Base-by-base conservation (phyloP, 768 basidiomycete genomes). In the Suillus plorans region DNA sequence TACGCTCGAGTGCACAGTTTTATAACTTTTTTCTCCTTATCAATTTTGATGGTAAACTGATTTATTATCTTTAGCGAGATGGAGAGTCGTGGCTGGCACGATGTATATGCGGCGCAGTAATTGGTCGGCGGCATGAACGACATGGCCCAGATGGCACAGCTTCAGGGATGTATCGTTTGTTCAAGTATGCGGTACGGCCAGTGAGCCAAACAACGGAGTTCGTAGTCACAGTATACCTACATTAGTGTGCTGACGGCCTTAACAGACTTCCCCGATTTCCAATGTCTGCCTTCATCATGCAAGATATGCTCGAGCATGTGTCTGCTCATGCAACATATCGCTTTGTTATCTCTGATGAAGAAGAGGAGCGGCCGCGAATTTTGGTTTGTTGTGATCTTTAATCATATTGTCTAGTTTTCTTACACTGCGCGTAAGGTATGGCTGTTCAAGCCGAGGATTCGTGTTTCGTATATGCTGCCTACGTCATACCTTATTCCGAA, bases 311-410 rank as follows among this genome's bases (percentile, higher is more conserved):
- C 36, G 97, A 97, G 72, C 89, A 92, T 61, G 90, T 94, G 5
- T 89, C 91, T 62, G 94, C 96, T 2, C 96, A 98, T 73, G 95
- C 95, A 1, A 90, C 91, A 0, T 95, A 98, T 77, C 91, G 95
- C 12, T 98, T 99, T 71, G 84, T 95, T 41, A 78, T 99, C 39
- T 80, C 86, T 18, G 96, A 97, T 65, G 95, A 96, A 68, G 94
- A 97, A 71, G 86, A 90, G 36, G 92, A 94, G 66, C 84, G 82
- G 34, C 87, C 91, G 5, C 82, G 90, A 61, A 82, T 98, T 16
- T 79, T 97, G 67, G 95, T 97, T 62, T 64, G 91, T 80, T 25
- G 7, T 6, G 25, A 22, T 41, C 13, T 37, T 47, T 8, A 44
- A 36, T 6, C 34, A 4, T 10, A 34, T 64, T 2, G 1, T 31